Conservation (phyloP, 2,329 filamentous ascomycete genomes). For the Xylariaceae sp. region DNA sequence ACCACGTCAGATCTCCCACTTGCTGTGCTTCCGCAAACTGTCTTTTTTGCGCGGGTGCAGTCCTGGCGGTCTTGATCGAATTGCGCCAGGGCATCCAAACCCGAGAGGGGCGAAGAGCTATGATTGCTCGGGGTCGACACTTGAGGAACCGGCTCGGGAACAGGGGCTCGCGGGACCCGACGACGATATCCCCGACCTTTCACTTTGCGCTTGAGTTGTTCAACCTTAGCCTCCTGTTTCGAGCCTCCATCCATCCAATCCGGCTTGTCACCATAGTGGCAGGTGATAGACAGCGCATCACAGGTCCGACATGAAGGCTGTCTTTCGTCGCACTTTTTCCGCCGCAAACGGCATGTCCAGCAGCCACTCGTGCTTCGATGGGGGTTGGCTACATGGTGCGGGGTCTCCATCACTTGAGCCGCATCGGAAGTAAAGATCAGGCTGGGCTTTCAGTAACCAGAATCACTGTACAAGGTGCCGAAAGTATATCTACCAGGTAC, state of each 20-base stretch:
- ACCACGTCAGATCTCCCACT: constrained; percentile 16
- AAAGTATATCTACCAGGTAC: too few species aligned
- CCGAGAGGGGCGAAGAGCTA: not conserved
- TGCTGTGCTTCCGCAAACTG: not conserved
- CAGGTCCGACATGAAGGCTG: constrained; percentile 36
- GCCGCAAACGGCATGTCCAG: constrained; percentile 39
- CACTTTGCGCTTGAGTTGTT: constrained; percentile 19
- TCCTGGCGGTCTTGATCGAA: too few species aligned
- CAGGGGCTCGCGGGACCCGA: not conserved
- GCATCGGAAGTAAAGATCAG: too few species aligned
- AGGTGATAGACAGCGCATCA: constrained; percentile 35
- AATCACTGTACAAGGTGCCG: too few species aligned
- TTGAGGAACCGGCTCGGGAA: not conserved
- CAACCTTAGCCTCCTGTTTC: constrained; percentile 33
- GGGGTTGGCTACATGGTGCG: not conserved
- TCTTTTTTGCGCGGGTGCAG: too few species aligned
- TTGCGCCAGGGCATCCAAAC: too few species aligned
- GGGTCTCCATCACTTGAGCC: too few species aligned
- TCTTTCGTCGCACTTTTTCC: constrained; percentile 40
- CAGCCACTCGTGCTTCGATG: constrained; percentile 23
- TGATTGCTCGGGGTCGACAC: not conserved
- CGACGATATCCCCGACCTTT: constrained; percentile 17
- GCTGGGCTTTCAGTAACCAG: too few species aligned
- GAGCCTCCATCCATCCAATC: constrained; percentile 35
- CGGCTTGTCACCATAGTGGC: constrained; percentile 34